Base-by-base conservation (phyloP, 163 green algal species). In the Scenedesmus sp. region DNA sequence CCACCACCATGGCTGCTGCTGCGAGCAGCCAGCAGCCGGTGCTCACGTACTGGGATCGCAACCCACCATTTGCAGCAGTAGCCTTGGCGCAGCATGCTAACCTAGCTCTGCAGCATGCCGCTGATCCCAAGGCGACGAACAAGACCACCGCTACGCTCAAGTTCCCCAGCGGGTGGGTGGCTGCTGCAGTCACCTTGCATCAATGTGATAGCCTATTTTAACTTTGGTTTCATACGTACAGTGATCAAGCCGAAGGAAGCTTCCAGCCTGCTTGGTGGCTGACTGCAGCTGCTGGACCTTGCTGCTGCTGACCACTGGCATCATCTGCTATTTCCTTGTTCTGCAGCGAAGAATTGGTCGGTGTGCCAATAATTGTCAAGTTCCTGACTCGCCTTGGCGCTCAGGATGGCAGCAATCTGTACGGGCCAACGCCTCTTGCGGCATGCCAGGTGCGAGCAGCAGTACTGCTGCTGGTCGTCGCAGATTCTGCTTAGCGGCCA, bases 91-190 rank as follows among this genome's bases (percentile, higher is more conserved):
- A 91, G 22, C 78, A 97, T 2, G 93, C 93, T 0, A 88, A 80
- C 0, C 72, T 96, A 15, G 35, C 65, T 0, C 35, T 99, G 1
- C 91, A 97, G 15, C 51, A 88, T 30, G 91, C 93, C 49, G 78
- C 93, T 1, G 95, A 98, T 70, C 92, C 94, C 44, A 96, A 96
- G 44, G 93, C 89, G 1, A 94, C 88, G 42, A 98, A 97, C 72
- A 95, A 97, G 53, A 94, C 91, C 6, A 72, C 93, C 0, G 88
- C 95, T 10, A 89, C 84, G 10, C 94, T 98, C 18, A 86, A 86
- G 0, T 92, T 97, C 10, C 5, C 89, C 1, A 81, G 80, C 24
- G 94, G 96, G 96, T 97, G 78, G 88, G 94, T 15, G 6, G 24
- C 9, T 88, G 40, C 0, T 43, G 76, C 51, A 81, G 22, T 33